These are phyloP conservation scores for Esteya vermicola DNA, from an alignment of 2,329 filamentous ascomycete species.

Conservation along the genomic window DNA sequence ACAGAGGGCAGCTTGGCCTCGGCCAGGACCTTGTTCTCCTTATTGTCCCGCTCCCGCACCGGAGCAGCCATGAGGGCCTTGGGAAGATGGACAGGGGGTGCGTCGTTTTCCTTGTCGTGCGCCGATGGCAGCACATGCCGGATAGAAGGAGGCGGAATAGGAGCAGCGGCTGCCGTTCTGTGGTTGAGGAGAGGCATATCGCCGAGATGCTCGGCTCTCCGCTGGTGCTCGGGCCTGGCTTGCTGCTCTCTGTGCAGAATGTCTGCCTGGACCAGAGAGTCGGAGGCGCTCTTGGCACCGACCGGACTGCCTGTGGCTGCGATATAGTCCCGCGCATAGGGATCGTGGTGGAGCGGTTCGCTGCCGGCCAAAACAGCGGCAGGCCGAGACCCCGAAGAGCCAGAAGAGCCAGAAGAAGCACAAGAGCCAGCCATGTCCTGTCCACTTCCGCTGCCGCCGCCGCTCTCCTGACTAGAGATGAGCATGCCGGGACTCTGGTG, in stretches of 20 bases:
- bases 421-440: too few relatives aligned
- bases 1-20: background rate
- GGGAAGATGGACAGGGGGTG: slow-evolving; percentile 45
- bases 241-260: slow-evolving; percentile 9
- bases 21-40: slow-evolving; percentile 29
- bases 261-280: too few relatives aligned
- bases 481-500: slow-evolving; percentile 10
- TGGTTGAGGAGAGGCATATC: too few relatives aligned
- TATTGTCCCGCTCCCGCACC: slow-evolving; percentile 16
- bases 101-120: slow-evolving; percentile 78
- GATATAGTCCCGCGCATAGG: slow-evolving; percentile 29
- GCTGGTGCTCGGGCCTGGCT: background rate
- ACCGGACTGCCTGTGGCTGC: slow-evolving; percentile 45
- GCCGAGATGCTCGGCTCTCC: too few relatives aligned
- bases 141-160: background rate
- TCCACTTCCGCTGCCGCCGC: background rate
- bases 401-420: too few relatives aligned
- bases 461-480: slow-evolving; percentile 28
- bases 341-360: slow-evolving; percentile 26
- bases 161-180: background rate
- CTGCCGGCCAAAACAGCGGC: too few relatives aligned
- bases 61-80: slow-evolving; percentile 32
- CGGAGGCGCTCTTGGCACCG: slow-evolving; percentile 30
- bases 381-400: too few relatives aligned
- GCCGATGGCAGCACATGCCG: slow-evolving; percentile 35